Evolutionary conservation across 106 monocot species (phyloP).

Genomic region (Dioscorea dumetorum): DNA sequence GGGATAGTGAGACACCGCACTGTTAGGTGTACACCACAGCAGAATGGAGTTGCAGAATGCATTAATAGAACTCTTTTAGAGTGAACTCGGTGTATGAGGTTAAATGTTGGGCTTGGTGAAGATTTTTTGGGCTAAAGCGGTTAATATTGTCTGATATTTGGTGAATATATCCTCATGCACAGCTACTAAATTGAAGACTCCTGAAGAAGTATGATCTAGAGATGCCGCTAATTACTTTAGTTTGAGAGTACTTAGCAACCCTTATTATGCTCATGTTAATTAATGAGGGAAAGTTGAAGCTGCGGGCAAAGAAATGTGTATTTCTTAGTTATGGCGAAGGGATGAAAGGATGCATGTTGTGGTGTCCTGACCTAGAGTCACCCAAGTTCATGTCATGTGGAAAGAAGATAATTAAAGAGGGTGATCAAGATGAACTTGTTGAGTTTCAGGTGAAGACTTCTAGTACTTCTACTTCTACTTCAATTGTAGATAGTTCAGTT

Average conservation of each 20-base stretch:
- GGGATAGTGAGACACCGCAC: no score
- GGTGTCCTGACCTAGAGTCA: not conserved
- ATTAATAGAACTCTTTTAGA: no score
- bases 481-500: not conserved
- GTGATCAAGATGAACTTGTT: no score
- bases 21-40: no score
- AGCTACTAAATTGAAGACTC: not conserved
- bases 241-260: not conserved
- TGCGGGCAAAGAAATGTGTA: not conserved
- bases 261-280: not conserved
- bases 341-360: not conserved
- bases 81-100: no score
- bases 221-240: not conserved
- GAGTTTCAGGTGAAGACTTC: not conserved
- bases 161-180: not conserved
- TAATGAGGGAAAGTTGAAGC: not conserved
- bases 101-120: no score
- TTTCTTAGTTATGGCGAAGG: not conserved
- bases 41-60: no score
- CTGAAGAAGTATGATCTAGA: not conserved
- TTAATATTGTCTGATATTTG: not conserved
- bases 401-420: no score
- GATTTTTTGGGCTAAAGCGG: not conserved
- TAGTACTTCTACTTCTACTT: not conserved
- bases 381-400: no score